These are phyloP conservation scores for Coniophora puteana DNA, from an alignment of 1,284 basidiomycete species.

Conservation along the genomic window DNA sequence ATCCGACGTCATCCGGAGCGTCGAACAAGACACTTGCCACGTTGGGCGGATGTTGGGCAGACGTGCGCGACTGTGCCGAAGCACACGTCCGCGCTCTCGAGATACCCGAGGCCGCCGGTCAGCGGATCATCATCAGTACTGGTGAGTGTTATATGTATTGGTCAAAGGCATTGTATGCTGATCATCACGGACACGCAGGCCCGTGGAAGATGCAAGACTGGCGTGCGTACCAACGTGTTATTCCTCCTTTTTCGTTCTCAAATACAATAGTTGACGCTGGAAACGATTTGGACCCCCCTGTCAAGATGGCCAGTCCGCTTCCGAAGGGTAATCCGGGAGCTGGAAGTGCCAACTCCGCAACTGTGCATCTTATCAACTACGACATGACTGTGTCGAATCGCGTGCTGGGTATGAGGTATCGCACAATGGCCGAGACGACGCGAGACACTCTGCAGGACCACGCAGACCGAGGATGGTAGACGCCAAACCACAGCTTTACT, in stretches of 20 bases:
- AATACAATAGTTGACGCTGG: conserved; percentile 23
- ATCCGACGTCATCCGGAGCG: conserved; percentile 9
- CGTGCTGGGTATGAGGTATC: conserved; percentile 45
- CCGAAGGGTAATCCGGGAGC: conserved; percentile 29
- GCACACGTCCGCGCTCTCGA: conserved; percentile 52
- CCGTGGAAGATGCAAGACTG: conserved; percentile 5
- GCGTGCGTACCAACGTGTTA: not conserved
- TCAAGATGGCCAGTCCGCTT: conserved; percentile 18
- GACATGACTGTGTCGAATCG: conserved; percentile 33
- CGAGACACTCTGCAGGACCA: conserved; percentile 39
- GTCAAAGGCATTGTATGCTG: not conserved
- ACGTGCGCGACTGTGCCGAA: conserved; percentile 56
- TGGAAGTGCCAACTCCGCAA: conserved; percentile 15
- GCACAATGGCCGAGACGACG: conserved; percentile 35
- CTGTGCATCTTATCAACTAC: conserved; percentile 25
- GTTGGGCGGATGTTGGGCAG: conserved; percentile 41
- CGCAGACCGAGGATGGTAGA: conserved; percentile 35
- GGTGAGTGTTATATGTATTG: conserved; percentile 22
- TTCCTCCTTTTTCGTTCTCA: not conserved
- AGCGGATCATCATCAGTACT: conserved; percentile 47
- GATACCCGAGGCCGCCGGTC: conserved; percentile 44
- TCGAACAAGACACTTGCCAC: conserved; percentile 18
- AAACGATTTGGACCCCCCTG: conserved; percentile 19
- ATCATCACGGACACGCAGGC: not conserved
- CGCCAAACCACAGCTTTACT: no score